Evolutionary conservation across 768 basidiomycete species (phyloP), one percentile per base, ranked within the genome.

Genomic region (Tylopilus subfusipes): DNA sequence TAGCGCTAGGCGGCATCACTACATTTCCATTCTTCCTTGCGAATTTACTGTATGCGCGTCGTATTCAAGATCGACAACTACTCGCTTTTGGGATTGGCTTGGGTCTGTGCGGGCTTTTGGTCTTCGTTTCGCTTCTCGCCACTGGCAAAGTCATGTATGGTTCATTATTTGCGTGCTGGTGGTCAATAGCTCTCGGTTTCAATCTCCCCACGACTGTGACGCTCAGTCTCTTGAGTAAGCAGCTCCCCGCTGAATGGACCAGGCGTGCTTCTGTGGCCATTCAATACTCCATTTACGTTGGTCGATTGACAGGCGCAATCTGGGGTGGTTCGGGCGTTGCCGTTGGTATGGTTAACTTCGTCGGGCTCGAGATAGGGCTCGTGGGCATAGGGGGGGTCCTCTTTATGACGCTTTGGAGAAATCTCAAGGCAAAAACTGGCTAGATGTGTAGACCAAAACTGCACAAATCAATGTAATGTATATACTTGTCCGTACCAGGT

Each of bases 181-280:
- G 64, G 65, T 73, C 80, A 38, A 73, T 87, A 22, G 85, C 87
- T 24, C 74, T 87, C 5, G 86, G 87, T 2, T 88, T 88, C 74
- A 88, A 88, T 67, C 72, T 88, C 12, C 79, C 83, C n/a, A 84
- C 79, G 58, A 87, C 84, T 2, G 81, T 83, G 52, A 87, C 86
- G 30, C 71, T 87, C 56, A 83, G 82, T 53, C 65, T 86, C 52
- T 68, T 88, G 25, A 83, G 82, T 56, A 88, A 89, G 68, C 85
- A 85, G 66, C 74, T 88, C 29, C 85, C 86, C 2, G 74, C 76
- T 7, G 68, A 71, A 53, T 87, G 82, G 82, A 87, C 85, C 61
- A 73, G 75, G 25, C 72, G 75, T 25, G 75, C 75, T n/a, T 76
- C 77, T 31, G 67, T 85, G 66, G 77, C 73, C 8, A 83, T 88